These are phyloP conservation scores for Phytopythium delawarense DNA, from an alignment of 352 stramenopile genomes.

Conservation along the genomic window DNA sequence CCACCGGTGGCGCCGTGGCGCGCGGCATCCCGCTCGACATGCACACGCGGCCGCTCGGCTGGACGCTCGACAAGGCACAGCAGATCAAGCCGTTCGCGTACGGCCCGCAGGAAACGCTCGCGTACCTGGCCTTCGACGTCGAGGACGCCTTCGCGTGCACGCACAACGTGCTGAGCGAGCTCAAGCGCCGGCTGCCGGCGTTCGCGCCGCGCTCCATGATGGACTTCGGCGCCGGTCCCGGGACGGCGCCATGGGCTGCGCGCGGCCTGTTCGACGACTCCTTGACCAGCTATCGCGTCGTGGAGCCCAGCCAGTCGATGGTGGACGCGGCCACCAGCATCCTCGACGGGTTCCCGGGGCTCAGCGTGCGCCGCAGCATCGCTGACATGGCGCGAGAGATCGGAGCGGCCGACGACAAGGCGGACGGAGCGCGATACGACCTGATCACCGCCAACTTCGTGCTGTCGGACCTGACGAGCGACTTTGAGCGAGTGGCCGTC, in stretches of 20 bases:
- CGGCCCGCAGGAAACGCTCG: conserved; percentile 64
- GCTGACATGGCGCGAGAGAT: conserved; percentile 79
- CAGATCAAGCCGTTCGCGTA: conserved; percentile 69
- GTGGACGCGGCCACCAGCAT: conserved; percentile 68
- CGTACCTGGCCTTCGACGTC: conserved; percentile 72
- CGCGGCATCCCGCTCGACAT: conserved; percentile 66
- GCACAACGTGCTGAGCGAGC: conserved; percentile 64
- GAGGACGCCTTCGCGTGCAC: conserved; percentile 65
- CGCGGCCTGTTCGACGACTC: conserved; percentile 66
- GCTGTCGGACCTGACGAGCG: conserved; percentile 77
- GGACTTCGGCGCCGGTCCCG: conserved; percentile 74
- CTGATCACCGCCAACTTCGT: conserved; percentile 74
- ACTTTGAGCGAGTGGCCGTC: conserved; percentile 76
- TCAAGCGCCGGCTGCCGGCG: conserved; percentile 42
- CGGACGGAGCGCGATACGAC: conserved; percentile 67
- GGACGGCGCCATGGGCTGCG: conserved; percentile 72
- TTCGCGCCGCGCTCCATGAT: conserved; percentile 67
- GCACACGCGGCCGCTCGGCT: conserved; percentile 73
- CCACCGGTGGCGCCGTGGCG: conserved; percentile 31
- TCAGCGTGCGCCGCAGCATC: conserved; percentile 69
- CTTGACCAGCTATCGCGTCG: conserved; percentile 58
- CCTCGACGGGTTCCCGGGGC: conserved; percentile 66
- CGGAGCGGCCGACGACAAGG: conserved; percentile 5
- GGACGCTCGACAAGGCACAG: conserved; percentile 63
- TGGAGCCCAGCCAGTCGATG: conserved; percentile 87